Conservation (phyloP, 2,329 filamentous ascomycete genomes). For the Ophiostoma novo-ulmi region DNA sequence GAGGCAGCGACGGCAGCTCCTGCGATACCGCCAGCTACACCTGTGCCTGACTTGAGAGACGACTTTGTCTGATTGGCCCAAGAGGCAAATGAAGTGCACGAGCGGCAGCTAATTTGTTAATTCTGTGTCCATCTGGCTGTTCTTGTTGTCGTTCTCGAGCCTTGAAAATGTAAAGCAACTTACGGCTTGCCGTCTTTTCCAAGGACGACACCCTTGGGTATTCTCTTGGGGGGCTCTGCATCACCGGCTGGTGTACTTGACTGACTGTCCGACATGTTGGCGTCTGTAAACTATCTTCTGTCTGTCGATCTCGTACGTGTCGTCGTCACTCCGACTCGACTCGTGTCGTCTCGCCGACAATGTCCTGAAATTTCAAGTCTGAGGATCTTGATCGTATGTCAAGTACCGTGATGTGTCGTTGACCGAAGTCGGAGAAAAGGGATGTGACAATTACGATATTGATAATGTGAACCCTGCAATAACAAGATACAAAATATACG, state of each 20-base stretch:
- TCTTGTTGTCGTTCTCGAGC: conserved; percentile 71
- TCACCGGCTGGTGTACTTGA: conserved; percentile 27
- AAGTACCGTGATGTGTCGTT: background rate
- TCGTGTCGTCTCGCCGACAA: background rate
- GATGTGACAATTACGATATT: background rate
- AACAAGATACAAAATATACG: background rate
- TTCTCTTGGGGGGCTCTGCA: conserved; percentile 44
- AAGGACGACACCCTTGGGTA: conserved; percentile 68
- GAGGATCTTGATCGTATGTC: background rate
- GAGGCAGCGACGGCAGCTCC: conserved; percentile 33
- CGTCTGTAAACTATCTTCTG: background rate
- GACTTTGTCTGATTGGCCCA: conserved; percentile 53
- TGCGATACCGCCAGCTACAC: conserved; percentile 27
- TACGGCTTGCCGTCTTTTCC: conserved; percentile 81
- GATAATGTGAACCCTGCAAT: background rate
- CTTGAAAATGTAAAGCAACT: background rate
- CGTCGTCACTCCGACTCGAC: background rate
- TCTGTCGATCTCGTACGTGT: background rate
- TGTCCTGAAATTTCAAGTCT: background rate
- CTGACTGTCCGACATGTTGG: conserved; percentile 30
- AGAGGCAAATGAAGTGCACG: conserved; percentile 63
- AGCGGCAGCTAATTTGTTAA: conserved; percentile 62
- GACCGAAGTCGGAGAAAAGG: background rate
- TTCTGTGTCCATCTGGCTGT: conserved; percentile 37
- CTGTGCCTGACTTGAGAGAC: conserved; percentile 36